Conservation (phyloP, 2,329 filamentous ascomycete species). For the Phaeosphaeria sp. region DNA sequence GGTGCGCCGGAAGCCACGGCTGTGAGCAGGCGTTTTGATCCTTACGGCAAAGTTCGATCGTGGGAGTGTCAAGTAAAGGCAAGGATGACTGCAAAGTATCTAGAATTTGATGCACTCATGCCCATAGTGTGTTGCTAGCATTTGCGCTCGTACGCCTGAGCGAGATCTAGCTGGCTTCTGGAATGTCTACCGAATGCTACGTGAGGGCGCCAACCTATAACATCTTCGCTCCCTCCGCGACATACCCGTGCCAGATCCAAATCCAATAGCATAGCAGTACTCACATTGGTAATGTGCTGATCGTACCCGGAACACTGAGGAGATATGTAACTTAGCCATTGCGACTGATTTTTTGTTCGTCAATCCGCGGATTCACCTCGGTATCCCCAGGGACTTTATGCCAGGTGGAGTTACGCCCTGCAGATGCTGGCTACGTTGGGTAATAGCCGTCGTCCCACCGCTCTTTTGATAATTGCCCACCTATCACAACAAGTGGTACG, state of each 20-base stretch:
- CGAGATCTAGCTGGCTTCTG: constrained; percentile 9
- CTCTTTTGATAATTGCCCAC: constrained; percentile 22
- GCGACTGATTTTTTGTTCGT: no score
- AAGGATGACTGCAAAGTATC: background rate
- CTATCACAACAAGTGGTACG: constrained; percentile 1
- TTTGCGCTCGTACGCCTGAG: constrained; percentile 1
- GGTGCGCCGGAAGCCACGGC: background rate
- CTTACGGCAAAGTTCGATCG: background rate
- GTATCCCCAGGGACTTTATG: background rate
- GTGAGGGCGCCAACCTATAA: background rate
- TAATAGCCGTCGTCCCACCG: constrained; percentile 24
- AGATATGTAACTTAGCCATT: background rate
- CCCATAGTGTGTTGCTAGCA: constrained; percentile 11
- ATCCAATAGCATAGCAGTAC: background rate
- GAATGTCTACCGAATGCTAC: constrained; percentile 6
- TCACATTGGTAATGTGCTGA: background rate
- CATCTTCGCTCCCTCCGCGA: background rate
- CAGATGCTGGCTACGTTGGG: background rate
- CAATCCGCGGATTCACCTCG: background rate
- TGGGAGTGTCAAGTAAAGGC: background rate
- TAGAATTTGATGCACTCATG: constrained; percentile 19
- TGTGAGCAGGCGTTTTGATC: background rate
- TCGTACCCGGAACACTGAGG: background rate
- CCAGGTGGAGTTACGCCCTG: background rate
- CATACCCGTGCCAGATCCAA: background rate